A percentile compares a stretch with the other conserved stretches of the same genome.
Evolutionary conservation across 2,329 filamentous ascomycete species (phyloP).

Genomic region (Coniochaeta sp.): DNA sequence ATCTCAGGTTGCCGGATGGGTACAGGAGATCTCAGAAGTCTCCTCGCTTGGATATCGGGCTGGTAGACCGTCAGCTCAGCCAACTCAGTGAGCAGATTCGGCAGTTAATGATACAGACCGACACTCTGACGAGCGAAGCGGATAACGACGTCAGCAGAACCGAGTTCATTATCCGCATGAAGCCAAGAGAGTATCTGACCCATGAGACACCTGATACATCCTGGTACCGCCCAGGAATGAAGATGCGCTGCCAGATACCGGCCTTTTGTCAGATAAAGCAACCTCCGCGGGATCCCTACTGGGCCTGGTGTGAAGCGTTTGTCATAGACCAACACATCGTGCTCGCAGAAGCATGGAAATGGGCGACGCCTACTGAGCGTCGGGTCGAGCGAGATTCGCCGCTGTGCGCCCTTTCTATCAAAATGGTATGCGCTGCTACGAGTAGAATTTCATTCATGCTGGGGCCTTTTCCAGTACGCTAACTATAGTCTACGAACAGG

Average conservation of each 20-base stretch:
- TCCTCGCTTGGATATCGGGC: background rate
- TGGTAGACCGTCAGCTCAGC: background rate
- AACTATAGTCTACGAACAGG: background rate
- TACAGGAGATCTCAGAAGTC: background rate
- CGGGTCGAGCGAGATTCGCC: background rate
- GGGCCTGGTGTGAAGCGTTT: background rate
- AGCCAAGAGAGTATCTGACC: background rate
- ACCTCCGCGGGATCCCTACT: background rate
- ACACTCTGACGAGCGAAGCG: background rate
- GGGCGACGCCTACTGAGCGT: background rate
- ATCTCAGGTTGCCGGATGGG: conserved; percentile 36
- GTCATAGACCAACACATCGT: background rate
- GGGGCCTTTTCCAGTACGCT: background rate
- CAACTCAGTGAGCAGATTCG: no score
- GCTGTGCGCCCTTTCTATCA: background rate
- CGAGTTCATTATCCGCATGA: background rate
- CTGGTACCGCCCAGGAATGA: background rate
- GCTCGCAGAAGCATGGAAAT: background rate
- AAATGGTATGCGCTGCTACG: background rate
- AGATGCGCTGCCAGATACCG: background rate
- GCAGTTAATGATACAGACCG: no score
- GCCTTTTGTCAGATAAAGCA: background rate
- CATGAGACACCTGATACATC: background rate
- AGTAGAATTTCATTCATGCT: background rate
- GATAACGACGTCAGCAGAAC: background rate